Evolutionary conservation across 805 yeast species (phyloP).

Genomic region (Zygoascus ofunaensis): DNA sequence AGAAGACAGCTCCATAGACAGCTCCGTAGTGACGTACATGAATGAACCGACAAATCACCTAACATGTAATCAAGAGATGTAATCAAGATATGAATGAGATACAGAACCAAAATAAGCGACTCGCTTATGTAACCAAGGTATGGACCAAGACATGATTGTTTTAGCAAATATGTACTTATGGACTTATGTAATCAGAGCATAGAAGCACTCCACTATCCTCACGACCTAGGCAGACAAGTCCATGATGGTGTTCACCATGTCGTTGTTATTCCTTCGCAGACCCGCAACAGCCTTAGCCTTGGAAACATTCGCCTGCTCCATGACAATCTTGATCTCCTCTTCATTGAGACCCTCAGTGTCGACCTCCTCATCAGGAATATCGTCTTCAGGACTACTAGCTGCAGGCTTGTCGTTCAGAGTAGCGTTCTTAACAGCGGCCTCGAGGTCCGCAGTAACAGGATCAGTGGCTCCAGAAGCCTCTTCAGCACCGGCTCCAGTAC

Average conservation of each 20-base stretch:
- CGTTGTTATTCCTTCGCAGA: constrained; percentile 79
- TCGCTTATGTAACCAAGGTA: too few relatives aligned
- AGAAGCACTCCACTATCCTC: too few relatives aligned
- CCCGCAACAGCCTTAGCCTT: constrained; percentile 89
- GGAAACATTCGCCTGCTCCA: constrained; percentile 85
- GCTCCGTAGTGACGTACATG: too few relatives aligned
- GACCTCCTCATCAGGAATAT: constrained; percentile 60
- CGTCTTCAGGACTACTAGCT: constrained; percentile 37
- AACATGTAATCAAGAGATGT: too few relatives aligned
- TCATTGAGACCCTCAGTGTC: constrained; percentile 79
- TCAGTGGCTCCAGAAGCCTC: constrained; percentile 21
- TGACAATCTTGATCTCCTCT: constrained; percentile 75
- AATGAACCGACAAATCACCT: too few relatives aligned
- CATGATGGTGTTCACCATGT: constrained; percentile 95
- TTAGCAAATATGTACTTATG: too few relatives aligned
- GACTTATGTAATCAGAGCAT: too few relatives aligned
- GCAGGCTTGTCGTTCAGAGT: constrained; percentile 29
- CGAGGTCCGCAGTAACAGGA: constrained; percentile 21
- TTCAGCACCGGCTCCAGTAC: constrained; percentile 37
- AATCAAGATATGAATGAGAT: too few relatives aligned
- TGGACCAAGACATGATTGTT: too few relatives aligned
- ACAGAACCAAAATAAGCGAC: too few relatives aligned
- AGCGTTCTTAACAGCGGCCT: constrained; percentile 26
- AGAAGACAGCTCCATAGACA: too few relatives aligned
- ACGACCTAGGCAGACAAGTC: constrained; percentile 31